phyloP scores from a whole-genome alignment of 2,329 filamentous ascomycete species.

The Diplodia scrobiculata region DNA sequence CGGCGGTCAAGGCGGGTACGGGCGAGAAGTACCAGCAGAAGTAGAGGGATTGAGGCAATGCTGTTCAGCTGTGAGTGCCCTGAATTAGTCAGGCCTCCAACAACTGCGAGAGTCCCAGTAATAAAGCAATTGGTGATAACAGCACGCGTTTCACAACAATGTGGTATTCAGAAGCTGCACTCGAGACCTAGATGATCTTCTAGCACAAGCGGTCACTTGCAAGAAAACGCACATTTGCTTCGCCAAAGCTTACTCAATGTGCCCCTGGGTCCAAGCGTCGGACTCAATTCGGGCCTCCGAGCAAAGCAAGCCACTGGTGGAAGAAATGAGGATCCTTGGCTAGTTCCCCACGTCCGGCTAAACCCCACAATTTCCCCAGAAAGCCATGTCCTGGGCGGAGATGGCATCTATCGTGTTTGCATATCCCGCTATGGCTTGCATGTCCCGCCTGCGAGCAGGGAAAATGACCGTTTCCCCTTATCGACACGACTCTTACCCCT shows the following conservation, averaged over 20 bases:
- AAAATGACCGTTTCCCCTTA: conserved; percentile 16
- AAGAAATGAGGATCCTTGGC: conserved; percentile 18
- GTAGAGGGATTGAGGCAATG: neutral
- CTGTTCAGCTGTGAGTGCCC: neutral
- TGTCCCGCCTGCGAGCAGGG: neutral
- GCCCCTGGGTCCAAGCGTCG: conserved; percentile 11
- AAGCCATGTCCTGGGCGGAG: conserved; percentile 5
- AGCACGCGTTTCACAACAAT: too few relatives aligned
- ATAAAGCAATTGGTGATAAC: neutral
- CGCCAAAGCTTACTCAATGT: conserved; percentile 17
- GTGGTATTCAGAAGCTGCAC: neutral
- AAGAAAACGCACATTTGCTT: neutral
- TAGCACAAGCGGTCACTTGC: neutral
- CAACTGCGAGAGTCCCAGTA: neutral
- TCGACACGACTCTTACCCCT: conserved; percentile 10
- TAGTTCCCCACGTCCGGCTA: conserved; percentile 20
- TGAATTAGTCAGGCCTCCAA: neutral
- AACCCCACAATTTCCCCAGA: conserved; percentile 27
- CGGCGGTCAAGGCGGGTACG: conserved; percentile 52
- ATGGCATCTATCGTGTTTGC: conserved; percentile 6
- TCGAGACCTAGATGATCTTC: neutral
- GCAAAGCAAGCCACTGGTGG: conserved; percentile 11
- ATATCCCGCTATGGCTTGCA: conserved; percentile 2
- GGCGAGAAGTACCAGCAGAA: conserved; percentile 27
- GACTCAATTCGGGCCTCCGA: neutral